These are phyloP conservation scores for Urochloa ruziziensis DNA, from an alignment of 176 grass and related monocot genomes.

Conservation along the genomic window DNA sequence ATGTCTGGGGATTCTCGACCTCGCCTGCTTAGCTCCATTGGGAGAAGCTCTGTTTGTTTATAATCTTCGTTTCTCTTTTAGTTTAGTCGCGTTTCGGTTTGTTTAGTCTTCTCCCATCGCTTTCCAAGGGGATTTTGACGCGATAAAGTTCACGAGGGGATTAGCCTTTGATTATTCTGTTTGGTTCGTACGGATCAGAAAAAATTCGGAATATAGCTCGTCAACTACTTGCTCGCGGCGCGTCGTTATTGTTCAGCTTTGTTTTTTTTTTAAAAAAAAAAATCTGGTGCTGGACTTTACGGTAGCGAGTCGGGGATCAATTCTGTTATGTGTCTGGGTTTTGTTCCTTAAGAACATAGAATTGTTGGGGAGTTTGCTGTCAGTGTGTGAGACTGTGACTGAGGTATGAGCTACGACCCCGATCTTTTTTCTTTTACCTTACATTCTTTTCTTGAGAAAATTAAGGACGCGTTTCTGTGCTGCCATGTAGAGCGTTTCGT, in stretches of 20 bases:
- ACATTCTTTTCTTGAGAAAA: no score
- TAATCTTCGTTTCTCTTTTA: not conserved
- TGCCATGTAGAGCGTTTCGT: not conserved
- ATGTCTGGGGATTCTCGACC: constrained; percentile 26
- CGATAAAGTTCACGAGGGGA: not conserved
- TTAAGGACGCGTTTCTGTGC: constrained; percentile 9
- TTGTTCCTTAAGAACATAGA: not conserved
- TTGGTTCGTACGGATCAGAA: constrained; percentile 23
- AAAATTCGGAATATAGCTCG: not conserved
- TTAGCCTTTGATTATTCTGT: constrained; percentile 22
- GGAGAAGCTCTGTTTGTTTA: not conserved
- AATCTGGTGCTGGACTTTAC: not conserved
- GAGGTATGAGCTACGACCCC: not conserved
- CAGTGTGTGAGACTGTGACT: not conserved
- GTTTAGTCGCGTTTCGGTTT: not conserved
- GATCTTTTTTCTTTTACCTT: not conserved
- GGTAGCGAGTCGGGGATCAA: not conserved
- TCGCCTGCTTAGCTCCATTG: not conserved
- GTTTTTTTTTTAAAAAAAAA: not conserved
- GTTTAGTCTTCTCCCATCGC: constrained; percentile 6
- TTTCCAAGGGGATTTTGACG: constrained; percentile 9
- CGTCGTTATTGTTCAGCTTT: not conserved
- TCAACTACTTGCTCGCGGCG: constrained; percentile 35
- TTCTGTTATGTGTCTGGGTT: not conserved
- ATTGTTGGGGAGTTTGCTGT: not conserved